Conservation (phyloP, 129 eudicot species). For the Tagetes patula region DNA sequence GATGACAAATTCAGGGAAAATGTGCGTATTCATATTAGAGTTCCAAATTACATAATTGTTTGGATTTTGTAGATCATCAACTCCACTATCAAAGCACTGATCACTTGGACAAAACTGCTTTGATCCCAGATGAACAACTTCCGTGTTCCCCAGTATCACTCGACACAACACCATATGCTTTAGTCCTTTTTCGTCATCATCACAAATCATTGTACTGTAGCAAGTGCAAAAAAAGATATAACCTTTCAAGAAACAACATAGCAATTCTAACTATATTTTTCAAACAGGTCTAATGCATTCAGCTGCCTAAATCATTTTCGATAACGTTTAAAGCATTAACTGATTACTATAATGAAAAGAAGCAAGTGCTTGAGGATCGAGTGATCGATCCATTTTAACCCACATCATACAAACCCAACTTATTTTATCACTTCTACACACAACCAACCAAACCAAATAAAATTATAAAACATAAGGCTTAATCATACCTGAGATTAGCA, state of each 20-base stretch:
- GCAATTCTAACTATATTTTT: neutral
- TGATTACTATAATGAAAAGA: neutral
- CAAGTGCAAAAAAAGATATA: conserved; percentile 6
- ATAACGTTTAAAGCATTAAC: neutral
- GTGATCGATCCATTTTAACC: neutral
- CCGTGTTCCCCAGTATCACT: conserved; percentile 86
- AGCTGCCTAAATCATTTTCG: neutral
- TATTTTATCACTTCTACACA: neutral
- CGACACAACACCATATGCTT: conserved; percentile 77
- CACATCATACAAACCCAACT: neutral
- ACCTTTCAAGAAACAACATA: neutral
- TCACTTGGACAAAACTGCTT: conserved; percentile 72
- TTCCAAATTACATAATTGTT: conserved; percentile 72
- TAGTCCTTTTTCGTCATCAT: conserved; percentile 88
- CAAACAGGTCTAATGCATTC: neutral
- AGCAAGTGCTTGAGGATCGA: neutral
- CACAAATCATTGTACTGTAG: conserved; percentile 51
- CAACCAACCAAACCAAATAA: neutral
- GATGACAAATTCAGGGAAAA: conserved; percentile 66
- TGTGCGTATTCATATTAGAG: conserved; percentile 70
- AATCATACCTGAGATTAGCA: conserved; percentile 54
- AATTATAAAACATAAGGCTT: conserved; percentile 2
- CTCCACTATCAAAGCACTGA: conserved; percentile 75
- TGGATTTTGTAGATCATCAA: conserved; percentile 74
- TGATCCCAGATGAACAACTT: conserved; percentile 64